Conservation (phyloP, 768 basidiomycete genomes). For the Hericium rajendrae region DNA sequence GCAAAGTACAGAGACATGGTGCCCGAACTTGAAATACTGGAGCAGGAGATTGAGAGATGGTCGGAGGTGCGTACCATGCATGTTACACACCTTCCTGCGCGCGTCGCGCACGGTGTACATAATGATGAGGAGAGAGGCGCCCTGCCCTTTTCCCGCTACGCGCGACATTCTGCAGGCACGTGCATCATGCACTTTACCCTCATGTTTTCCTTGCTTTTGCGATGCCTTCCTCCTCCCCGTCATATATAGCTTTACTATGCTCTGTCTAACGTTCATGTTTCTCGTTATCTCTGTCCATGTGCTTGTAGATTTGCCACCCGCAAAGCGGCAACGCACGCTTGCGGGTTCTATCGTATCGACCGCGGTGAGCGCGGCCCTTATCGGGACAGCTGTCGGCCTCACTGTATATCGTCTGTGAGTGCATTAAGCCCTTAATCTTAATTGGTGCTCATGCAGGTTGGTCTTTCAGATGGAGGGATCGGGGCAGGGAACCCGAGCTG, state of each 20-base stretch:
- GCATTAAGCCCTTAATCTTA: neutral
- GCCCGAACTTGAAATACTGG: constrained; percentile 15
- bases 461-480: constrained; percentile 59
- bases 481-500: constrained; percentile 45
- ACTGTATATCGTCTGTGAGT: constrained; percentile 82
- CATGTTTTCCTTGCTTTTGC: constrained; percentile 15
- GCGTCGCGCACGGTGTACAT: neutral
- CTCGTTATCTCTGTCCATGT: constrained; percentile 22
- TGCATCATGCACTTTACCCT: constrained; percentile 10
- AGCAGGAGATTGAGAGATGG: constrained; percentile 37
- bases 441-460: neutral
- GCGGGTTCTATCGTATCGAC: constrained; percentile 78
- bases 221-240: constrained; percentile 25
- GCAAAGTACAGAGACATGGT: constrained; percentile 42
- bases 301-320: constrained; percentile 57
- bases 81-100: neutral
- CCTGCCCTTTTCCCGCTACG: neutral
- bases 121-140: constrained; percentile 1
- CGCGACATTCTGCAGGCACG: constrained; percentile 5
- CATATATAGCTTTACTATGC: constrained; percentile 29
- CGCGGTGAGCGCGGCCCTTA: constrained; percentile 76
- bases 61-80: constrained; percentile 28
- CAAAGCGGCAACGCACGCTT: constrained; percentile 73
- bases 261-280: constrained; percentile 13
- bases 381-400: constrained; percentile 79